Conservation (phyloP, 441 rosid genomes). For the Macaranga tanarius region DNA sequence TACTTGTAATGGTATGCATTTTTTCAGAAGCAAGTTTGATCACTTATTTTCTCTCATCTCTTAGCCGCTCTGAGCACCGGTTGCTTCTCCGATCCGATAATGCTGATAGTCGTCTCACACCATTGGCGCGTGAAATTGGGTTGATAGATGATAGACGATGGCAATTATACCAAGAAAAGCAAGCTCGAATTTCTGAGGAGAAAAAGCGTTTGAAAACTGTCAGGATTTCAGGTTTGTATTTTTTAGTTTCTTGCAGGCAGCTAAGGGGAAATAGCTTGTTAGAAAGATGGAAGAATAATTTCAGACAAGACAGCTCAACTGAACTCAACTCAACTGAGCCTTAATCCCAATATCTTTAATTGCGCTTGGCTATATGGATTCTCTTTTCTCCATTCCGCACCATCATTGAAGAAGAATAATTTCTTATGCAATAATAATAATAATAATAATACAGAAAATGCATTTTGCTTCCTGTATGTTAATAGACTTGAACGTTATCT, state of each 20-base stretch:
- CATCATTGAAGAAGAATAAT: no score
- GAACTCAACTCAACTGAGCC: no score
- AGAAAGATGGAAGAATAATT: neutral
- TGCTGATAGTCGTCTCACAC: constrained; percentile 97
- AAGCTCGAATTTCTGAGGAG: constrained; percentile 75
- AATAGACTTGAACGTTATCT: neutral
- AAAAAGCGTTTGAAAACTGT: constrained; percentile 74
- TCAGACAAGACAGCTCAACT: neutral
- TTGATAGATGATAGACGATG: constrained; percentile 91
- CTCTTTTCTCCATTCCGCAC: no score
- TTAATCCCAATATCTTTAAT: no score
- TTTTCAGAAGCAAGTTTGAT: neutral
- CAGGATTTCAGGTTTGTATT: constrained; percentile 69
- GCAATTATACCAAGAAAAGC: constrained; percentile 86
- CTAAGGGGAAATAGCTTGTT: neutral
- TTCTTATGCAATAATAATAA: no score
- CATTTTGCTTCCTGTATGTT: neutral
- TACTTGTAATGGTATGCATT: neutral
- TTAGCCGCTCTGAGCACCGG: constrained; percentile 94
- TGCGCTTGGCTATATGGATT: no score
- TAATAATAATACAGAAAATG: no score
- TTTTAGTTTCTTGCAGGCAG: neutral
- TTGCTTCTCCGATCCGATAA: constrained; percentile 93
- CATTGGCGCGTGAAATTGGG: constrained; percentile 88
- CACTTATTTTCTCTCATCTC: constrained; percentile 19